Evolutionary conservation across 2,329 filamentous ascomycete species (phyloP).

Genomic region (Calonectria fujianensis): DNA sequence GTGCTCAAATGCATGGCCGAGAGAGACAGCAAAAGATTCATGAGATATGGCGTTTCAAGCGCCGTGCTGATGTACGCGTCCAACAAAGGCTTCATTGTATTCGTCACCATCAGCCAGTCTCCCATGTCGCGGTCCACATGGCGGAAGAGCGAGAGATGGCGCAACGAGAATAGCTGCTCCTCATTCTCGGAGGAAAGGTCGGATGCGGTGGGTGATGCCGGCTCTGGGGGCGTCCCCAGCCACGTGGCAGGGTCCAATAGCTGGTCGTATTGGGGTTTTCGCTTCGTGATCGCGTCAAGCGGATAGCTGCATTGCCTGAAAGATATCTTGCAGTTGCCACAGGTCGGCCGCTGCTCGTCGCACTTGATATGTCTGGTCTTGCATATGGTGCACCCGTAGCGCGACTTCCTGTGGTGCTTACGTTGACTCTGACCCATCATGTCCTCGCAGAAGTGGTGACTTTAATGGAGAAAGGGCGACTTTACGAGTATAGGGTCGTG

Average conservation of each 20-base stretch:
- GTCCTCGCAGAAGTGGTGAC: background rate
- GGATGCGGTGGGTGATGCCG: background rate
- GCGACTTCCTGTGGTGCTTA: slow-evolving; percentile 11
- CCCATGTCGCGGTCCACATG: slow-evolving; percentile 6
- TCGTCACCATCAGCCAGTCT: slow-evolving; percentile 12
- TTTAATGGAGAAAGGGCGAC: background rate
- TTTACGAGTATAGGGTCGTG: background rate
- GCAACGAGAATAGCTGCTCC: background rate
- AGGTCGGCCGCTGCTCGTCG: background rate
- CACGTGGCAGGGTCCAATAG: background rate
- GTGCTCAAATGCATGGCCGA: slow-evolving; percentile 2
- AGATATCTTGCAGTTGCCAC: slow-evolving; percentile 12
- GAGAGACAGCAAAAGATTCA: background rate
- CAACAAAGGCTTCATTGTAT: background rate
- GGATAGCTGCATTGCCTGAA: background rate
- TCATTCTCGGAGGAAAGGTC: background rate
- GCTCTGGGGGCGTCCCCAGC: background rate
- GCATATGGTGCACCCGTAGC: slow-evolving; percentile 3
- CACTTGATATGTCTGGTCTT: slow-evolving; percentile 14
- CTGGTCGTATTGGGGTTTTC: background rate
- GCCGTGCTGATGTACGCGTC: background rate
- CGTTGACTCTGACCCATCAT: background rate
- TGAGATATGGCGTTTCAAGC: background rate
- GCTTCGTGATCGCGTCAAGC: background rate
- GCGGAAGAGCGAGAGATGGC: background rate